These are phyloP conservation scores for Dendrobium catenatum DNA, from an alignment of 106 monocot species.

Conservation along the genomic window DNA sequence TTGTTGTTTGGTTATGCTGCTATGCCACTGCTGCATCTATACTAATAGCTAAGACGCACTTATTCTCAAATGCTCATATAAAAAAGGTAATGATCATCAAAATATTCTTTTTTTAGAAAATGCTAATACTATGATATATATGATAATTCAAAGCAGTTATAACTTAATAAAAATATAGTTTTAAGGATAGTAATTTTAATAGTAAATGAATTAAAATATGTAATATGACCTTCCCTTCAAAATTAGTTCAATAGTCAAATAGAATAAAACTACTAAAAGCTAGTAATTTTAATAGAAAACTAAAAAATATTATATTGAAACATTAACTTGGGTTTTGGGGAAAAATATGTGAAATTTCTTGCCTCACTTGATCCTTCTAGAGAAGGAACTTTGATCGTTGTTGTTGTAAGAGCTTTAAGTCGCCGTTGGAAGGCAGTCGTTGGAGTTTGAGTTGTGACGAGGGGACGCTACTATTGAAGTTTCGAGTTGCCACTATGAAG, in stretches of 20 bases:
- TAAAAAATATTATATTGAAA: background rate
- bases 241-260: background rate
- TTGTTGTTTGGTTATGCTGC: no score
- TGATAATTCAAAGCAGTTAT: background rate
- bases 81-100: no score
- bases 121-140: no score
- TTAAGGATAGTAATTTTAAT: background rate
- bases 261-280: background rate
- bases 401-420: background rate
- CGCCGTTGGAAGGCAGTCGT: background rate
- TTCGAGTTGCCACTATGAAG: background rate
- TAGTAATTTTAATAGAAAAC: background rate
- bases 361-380: background rate
- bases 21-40: no score
- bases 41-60: no score
- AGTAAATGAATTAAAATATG: background rate
- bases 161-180: background rate
- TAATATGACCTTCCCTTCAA: background rate
- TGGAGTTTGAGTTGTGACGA: background rate
- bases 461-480: background rate
- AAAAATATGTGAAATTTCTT: background rate
- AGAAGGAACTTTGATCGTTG: background rate
- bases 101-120: no score
- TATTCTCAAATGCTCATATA: no score
- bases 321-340: background rate